Evolutionary conservation across 169 alveolate genomes (phyloP).

Genomic region (Eimeria falciformis): DNA sequence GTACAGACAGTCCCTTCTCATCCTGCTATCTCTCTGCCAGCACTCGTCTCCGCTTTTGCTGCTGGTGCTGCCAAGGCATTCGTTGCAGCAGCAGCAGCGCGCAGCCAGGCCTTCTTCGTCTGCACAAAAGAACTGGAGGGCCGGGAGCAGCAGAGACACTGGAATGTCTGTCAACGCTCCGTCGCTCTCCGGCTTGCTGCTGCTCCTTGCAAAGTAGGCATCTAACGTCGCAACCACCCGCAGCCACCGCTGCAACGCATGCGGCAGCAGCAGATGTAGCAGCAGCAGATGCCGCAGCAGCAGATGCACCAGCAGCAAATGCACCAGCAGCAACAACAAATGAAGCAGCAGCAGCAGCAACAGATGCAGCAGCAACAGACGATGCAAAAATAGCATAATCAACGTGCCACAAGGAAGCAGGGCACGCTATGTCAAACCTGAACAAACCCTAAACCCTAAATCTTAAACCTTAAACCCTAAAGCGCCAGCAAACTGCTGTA

Average conservation of each 20-base stretch:
- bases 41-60: background rate
- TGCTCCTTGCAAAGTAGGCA: conserved; percentile 61
- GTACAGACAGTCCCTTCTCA: conserved; percentile 37
- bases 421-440: no score
- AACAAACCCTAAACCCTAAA: background rate
- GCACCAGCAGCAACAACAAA: background rate
- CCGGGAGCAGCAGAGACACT: conserved; percentile 67
- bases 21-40: conserved; percentile 48
- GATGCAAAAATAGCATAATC: no score
- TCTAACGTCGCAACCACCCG: conserved; percentile 45
- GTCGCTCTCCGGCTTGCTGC: conserved; percentile 43
- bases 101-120: conserved; percentile 70
- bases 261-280: background rate
- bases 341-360: no score
- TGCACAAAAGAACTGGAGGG: conserved; percentile 66
- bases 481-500: no score
- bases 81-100: conserved; percentile 72
- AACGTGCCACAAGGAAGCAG: no score
- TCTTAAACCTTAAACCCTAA: background rate
- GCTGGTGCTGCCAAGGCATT: conserved; percentile 42
- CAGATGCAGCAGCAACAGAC: no score
- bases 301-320: conserved; percentile 25
- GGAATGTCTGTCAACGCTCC: conserved; percentile 54
- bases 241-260: conserved; percentile 68
- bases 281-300: background rate